Conservation (phyloP, 1,139 yeast genomes). For the Yamadazyma conglobata region DNA sequence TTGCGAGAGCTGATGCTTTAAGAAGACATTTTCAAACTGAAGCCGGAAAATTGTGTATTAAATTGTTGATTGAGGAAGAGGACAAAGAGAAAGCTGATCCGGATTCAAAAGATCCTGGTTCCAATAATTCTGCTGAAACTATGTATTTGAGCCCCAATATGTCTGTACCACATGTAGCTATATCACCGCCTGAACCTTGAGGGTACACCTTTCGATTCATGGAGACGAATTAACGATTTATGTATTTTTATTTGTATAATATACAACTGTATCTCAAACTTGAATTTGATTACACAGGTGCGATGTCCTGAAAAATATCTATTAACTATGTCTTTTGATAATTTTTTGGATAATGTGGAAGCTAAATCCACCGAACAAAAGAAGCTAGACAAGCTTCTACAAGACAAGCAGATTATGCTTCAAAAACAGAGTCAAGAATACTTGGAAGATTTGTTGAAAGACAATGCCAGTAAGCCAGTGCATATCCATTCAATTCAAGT, state of each 20-base stretch:
- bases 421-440: constrained; percentile 37
- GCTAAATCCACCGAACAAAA: constrained; percentile 25
- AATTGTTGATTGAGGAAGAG: constrained; percentile 68
- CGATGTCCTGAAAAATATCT: constrained; percentile 16
- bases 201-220: background rate
- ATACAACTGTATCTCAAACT: constrained; percentile 1
- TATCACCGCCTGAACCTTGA: constrained; percentile 34
- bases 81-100: constrained; percentile 18
- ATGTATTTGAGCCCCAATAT: constrained; percentile 11
- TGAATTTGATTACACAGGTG: too few species aligned
- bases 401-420: constrained; percentile 31
- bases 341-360: constrained; percentile 13
- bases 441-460: constrained; percentile 39
- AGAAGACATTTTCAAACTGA: constrained; percentile 94
- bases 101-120: constrained; percentile 7
- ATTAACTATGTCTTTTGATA: constrained; percentile 10
- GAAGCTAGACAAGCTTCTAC: constrained; percentile 27
- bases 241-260: constrained; percentile 3
- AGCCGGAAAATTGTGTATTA: constrained; percentile 82
- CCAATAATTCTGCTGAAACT: constrained; percentile 10
- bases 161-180: constrained; percentile 32
- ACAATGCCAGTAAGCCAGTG: constrained; percentile 44
- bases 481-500: constrained; percentile 48
- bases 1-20: constrained; percentile 94
- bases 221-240: too few species aligned